Base-by-base conservation (phyloP, 805 yeast genomes). In the Jamesozyma spencerorum region DNA sequence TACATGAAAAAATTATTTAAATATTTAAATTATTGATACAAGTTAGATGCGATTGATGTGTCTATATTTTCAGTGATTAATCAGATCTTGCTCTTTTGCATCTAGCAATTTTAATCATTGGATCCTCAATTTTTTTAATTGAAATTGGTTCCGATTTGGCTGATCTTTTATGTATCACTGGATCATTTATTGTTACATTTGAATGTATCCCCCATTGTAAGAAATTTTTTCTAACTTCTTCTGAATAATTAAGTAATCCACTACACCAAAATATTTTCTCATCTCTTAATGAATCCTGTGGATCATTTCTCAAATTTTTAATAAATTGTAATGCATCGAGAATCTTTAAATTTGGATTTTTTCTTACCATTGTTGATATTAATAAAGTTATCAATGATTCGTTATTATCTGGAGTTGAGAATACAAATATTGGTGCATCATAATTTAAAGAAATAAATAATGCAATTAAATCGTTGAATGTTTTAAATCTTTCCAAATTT, bases 261-360 rank as follows among this genome's bases (percentile, higher is more conserved):
- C 48, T 43, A 39, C 51, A 48, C 54, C 60, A 50, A 32, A 44
- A 48, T 7, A 55, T 43, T 12, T 42, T 42, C 20, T 56, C 60
- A 10, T 47, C 50, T 14, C 43, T 46, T 5, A 42, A 18, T 3
- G n/a, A 18, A 15, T 39, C 34, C 15, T 30, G 36, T 5, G 30
- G 26, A 15, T 43, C 49, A 24, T 49, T 44, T 43, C 55, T 53
- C 24, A 58, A 36, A 8, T 49, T 50, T 36, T 54, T 58, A 18
- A 60, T 38, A 31, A 54, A 58, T 32, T 50, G 50, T 29, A 58
- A 50, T 3, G 60, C 62, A n/a, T 60, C 61, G 20, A 42, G 24
- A 4, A 55, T 36, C 11, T 49, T 49, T 10, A 47, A 28, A 12
- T 38, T 34, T 10, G 62, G 51, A 29, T 54, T 49, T 31, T 49